phyloP scores from a whole-genome alignment of 2,329 filamentous ascomycete species.

The Teratosphaeria nubilosa region DNA sequence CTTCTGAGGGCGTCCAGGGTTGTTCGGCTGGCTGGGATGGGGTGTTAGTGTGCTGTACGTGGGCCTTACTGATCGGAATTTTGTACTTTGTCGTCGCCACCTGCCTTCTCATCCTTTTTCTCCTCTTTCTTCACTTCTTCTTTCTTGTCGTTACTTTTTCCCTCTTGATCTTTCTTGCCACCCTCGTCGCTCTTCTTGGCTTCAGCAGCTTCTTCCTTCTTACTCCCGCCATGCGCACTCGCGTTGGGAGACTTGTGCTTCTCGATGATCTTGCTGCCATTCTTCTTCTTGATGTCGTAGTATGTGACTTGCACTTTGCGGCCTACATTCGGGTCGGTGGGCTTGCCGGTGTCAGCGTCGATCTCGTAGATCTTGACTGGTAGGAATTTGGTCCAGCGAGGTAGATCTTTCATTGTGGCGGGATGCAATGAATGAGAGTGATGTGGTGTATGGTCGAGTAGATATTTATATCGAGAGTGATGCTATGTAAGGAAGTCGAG shows the following conservation, averaged over 20 bases:
- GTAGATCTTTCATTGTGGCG: background rate
- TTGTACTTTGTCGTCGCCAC: background rate
- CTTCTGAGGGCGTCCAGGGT: constrained; percentile 24
- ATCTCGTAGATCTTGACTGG: constrained; percentile 12
- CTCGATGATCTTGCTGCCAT: constrained; percentile 17
- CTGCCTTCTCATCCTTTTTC: background rate
- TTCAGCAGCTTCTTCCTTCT: constrained; percentile 3
- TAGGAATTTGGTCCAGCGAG: constrained; percentile 5
- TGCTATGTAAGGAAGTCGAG: background rate
- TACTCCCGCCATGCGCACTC: background rate
- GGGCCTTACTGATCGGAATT: background rate
- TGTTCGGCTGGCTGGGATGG: background rate
- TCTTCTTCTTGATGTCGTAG: constrained; percentile 16
- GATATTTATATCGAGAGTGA: background rate
- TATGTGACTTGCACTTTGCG: constrained; percentile 11
- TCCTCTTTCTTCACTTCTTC: background rate
- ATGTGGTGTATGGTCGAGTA: background rate
- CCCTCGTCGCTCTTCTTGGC: constrained; percentile 4
- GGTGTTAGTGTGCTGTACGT: background rate
- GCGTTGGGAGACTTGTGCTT: constrained; percentile 11
- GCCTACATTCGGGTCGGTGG: constrained; percentile 10
- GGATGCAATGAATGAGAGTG: background rate
- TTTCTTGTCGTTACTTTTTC: background rate
- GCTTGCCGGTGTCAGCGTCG: constrained; percentile 23
- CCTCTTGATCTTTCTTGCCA: background rate